Evolutionary conservation across 148 eudicot species (phyloP).

Genomic region (Rhododendron ferrugineum): DNA sequence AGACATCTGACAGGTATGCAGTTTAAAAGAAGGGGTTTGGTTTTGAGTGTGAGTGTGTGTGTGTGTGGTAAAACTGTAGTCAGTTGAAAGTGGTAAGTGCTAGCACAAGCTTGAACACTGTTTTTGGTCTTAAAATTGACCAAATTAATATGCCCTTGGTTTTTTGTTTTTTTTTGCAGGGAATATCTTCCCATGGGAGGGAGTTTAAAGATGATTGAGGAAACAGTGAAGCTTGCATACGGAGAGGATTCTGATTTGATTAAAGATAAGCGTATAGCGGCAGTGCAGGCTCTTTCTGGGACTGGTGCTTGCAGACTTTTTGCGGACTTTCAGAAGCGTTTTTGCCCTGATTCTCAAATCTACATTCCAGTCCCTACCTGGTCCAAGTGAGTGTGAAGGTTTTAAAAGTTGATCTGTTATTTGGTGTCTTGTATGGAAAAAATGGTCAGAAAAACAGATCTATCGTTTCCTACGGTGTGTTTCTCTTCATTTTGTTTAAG

Average conservation of each 20-base stretch:
- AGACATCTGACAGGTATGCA: background rate
- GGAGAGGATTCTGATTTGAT: conserved; percentile 85
- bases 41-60: background rate
- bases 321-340: conserved; percentile 95
- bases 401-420: background rate
- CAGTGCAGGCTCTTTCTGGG: conserved; percentile 95
- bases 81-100: background rate
- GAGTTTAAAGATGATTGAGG: conserved; percentile 80
- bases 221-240: conserved; percentile 87
- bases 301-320: conserved; percentile 98
- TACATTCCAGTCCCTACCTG: conserved; percentile 95
- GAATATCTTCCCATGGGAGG: conserved; percentile 99
- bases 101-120: background rate
- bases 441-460: background rate
- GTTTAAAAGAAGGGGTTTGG: background rate
- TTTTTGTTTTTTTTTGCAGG: conserved; percentile 35
- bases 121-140: background rate
- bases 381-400: conserved; percentile 65
- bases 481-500: conserved; percentile 5
- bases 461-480: background rate
- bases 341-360: conserved; percentile 84
- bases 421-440: background rate
- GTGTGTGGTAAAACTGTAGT: background rate
- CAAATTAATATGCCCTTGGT: background rate
- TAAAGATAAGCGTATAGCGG: conserved; percentile 86